Base-by-base conservation (phyloP, 2,329 filamentous ascomycete genomes). In the Chrysoporthe deuterocubensis region DNA sequence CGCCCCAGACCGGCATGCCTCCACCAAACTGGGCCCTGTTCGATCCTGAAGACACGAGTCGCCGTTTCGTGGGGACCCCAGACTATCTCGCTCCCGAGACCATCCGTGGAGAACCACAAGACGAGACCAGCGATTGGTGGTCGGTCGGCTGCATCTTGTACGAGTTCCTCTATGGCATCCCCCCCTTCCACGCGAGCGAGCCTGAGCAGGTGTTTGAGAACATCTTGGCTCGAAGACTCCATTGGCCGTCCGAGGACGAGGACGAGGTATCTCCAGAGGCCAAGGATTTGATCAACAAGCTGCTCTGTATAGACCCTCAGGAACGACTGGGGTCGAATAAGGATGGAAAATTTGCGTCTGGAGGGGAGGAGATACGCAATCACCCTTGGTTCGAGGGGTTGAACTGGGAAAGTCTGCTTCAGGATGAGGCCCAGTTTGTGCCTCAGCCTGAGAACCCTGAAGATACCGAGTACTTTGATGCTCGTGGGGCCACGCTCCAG, bases 41-140 rank as follows among this genome's bases (percentile, higher is more conserved):
- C 75, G 94, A 98, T 74, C 96, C 96, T 0, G 92, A 97, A 75
- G 96, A 99, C 75, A 96, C 90, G 69, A 95, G 93, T 76, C 89
- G 96, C 65, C 90, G 93, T 50, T 99, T 99, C 74, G 96, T 99
- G 9, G 96, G 96, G 43, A 99, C 96, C 0, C 96, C 96, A 0
- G 96, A 99, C 78, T 99, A 99, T 76, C 86, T 99, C 16, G 96
- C 96, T 0, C 96, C 96, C 0, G 96, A 99, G 77, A 99, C 96
- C 0, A 97, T 99, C 76, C 94, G 93, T 72, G 96, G 96, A 62
- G 90, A 94, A 72, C 94, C 95, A 1, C 96, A 99, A 78, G 96
- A 99, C 75, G 95, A 98, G 78, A 96, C 95, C 72, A 98, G 96
- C 76, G 96, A 99, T 88, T 99, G 96, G 96, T 99, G 96, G 96